phyloP scores from a whole-genome alignment of 129 eudicot genomes.

The Gnaphalium uliginosum region DNA sequence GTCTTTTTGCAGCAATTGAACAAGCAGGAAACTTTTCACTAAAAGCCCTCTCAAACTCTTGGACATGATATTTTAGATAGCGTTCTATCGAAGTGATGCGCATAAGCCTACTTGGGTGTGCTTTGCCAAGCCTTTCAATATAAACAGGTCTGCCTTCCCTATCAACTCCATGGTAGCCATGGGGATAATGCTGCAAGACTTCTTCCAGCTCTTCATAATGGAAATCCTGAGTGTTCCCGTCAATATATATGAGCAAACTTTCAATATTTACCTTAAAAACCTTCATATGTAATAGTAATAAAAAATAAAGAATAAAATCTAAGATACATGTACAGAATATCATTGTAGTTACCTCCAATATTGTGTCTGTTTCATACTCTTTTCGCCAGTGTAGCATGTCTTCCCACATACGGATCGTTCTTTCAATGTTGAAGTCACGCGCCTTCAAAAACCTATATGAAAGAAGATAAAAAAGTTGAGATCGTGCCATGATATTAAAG shows the following conservation, averaged over 20 bases:
- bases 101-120: slow-evolving; percentile 79
- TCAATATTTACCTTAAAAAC: neutral
- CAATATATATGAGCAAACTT: neutral
- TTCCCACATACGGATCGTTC: slow-evolving; percentile 86
- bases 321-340: neutral
- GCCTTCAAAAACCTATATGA: slow-evolving; percentile 79
- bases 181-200: slow-evolving; percentile 88
- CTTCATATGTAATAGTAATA: neutral
- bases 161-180: slow-evolving; percentile 98
- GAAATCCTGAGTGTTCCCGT: slow-evolving; percentile 52
- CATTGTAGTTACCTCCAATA: slow-evolving; percentile 62
- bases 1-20: slow-evolving; percentile 82
- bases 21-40: slow-evolving; percentile 90
- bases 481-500: neutral
- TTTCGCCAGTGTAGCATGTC: slow-evolving; percentile 96
- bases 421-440: slow-evolving; percentile 68
- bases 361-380: slow-evolving; percentile 83
- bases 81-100: slow-evolving; percentile 73
- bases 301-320: neutral
- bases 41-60: slow-evolving; percentile 84
- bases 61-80: slow-evolving; percentile 79
- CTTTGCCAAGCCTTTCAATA: slow-evolving; percentile 92
- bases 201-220: slow-evolving; percentile 77
- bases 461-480: slow-evolving; percentile 2
- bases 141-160: slow-evolving; percentile 91